Conservation (phyloP, 768 basidiomycete species). For the Hericium rajendrae region DNA sequence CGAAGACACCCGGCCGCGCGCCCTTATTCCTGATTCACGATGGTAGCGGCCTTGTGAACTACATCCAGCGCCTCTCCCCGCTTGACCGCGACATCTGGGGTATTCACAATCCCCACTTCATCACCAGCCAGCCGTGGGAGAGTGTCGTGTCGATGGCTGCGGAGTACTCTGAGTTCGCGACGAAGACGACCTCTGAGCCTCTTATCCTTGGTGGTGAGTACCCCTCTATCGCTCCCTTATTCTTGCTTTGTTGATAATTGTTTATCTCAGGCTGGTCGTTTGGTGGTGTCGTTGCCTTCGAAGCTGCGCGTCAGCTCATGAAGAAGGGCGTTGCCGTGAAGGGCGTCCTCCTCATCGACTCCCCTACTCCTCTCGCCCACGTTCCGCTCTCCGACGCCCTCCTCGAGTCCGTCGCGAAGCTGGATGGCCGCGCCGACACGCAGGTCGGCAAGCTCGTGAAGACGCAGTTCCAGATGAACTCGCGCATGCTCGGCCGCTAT, state of each 20-base stretch:
- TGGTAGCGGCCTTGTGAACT: constrained; percentile 52
- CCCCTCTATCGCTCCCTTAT: neutral
- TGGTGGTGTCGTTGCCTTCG: constrained; percentile 65
- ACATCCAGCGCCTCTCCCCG: constrained; percentile 36
- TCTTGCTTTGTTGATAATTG: neutral
- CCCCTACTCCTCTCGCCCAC: constrained; percentile 47
- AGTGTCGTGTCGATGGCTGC: constrained; percentile 42
- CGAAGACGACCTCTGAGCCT: constrained; percentile 27
- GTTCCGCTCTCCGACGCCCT: constrained; percentile 42
- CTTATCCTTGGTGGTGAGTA: constrained; percentile 51
- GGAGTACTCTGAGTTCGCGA: constrained; percentile 34
- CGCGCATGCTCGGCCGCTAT: constrained; percentile 39
- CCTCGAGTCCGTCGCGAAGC: constrained; percentile 36
- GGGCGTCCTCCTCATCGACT: constrained; percentile 60
- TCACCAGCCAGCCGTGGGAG: constrained; percentile 35
- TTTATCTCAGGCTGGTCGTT: constrained; percentile 60
- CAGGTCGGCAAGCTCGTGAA: constrained; percentile 29
- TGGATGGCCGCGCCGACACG: constrained; percentile 21
- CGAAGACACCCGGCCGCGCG: constrained; percentile 11
- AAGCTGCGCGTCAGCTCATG: constrained; percentile 45
- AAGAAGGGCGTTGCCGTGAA: constrained; percentile 32
- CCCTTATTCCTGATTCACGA: constrained; percentile 67
- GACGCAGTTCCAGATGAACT: constrained; percentile 40
- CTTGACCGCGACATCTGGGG: constrained; percentile 51
- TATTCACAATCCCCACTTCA: constrained; percentile 47